Evolutionary conservation across 2,329 filamentous ascomycete genomes (phyloP).

Genomic region (Colletotrichum noveboracense): DNA sequence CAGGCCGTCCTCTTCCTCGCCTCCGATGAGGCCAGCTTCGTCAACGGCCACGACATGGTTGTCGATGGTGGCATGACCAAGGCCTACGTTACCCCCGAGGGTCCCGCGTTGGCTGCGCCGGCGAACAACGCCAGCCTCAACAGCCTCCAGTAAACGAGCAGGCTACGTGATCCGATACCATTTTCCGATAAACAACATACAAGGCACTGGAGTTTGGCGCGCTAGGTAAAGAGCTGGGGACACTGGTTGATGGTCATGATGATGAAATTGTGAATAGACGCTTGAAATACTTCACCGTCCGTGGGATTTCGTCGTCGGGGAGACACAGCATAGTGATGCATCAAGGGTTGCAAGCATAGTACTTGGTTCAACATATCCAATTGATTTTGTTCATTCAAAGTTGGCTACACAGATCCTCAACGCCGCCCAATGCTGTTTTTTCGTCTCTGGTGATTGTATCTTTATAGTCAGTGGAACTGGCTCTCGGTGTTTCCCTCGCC

Average conservation of each 20-base stretch:
- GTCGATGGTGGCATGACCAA: conserved; percentile 96
- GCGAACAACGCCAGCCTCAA: conserved; percentile 58
- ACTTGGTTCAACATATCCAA: background rate
- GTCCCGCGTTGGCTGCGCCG: conserved; percentile 58
- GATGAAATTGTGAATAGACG: conserved; percentile 14
- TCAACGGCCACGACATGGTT: conserved; percentile 91
- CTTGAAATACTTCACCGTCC: background rate
- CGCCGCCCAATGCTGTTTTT: conserved; percentile 16
- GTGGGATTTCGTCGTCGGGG: background rate
- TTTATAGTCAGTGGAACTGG: conserved; percentile 53
- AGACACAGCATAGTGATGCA: background rate
- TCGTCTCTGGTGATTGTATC: background rate
- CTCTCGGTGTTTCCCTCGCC: conserved; percentile 91
- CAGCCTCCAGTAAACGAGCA: background rate
- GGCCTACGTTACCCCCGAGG: conserved; percentile 79
- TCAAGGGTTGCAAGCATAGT: background rate
- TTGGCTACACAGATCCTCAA: background rate
- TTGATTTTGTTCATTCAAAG: background rate
- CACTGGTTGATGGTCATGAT: conserved; percentile 2
- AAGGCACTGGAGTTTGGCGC: conserved; percentile 14
- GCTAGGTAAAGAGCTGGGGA: conserved; percentile 4
- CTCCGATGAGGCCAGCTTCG: conserved; percentile 87
- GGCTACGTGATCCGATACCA: background rate
- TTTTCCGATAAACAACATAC: background rate
- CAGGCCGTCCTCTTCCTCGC: conserved; percentile 88